phyloP scores from a whole-genome alignment of 352 stramenopile species.

The Globisporangium cystogenes region DNA sequence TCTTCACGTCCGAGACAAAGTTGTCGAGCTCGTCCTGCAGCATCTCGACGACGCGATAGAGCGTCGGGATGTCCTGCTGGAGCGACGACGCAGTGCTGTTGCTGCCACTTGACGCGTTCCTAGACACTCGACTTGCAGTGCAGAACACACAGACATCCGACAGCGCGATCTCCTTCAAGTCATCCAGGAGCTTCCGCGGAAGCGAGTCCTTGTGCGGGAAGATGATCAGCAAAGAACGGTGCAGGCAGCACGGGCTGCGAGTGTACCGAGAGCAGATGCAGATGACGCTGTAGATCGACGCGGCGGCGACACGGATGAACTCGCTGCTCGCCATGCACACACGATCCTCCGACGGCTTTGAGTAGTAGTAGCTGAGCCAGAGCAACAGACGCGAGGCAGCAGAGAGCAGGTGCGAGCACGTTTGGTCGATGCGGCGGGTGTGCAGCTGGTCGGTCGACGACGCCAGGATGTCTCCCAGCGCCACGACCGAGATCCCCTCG shows the following conservation, averaged over 20 bases:
- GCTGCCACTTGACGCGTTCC: neutral
- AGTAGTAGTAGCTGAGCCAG: conserved; percentile 67
- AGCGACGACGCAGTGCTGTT: conserved; percentile 25
- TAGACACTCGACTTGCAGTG: conserved; percentile 1
- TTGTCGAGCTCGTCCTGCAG: conserved; percentile 43
- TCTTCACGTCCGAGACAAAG: conserved; percentile 64
- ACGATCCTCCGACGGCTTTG: conserved; percentile 30
- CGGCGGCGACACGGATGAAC: conserved; percentile 56
- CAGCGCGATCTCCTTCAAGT: conserved; percentile 45
- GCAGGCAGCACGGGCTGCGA: conserved; percentile 64
- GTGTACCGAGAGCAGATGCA: conserved; percentile 59
- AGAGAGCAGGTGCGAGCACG: conserved; percentile 51
- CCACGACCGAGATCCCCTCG: conserved; percentile 43
- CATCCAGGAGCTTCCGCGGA: conserved; percentile 41
- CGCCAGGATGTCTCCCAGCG: conserved; percentile 48
- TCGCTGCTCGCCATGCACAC: conserved; percentile 28
- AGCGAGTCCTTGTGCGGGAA: conserved; percentile 68
- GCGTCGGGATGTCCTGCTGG: conserved; percentile 52
- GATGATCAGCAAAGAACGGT: conserved; percentile 50
- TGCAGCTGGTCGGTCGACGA: conserved; percentile 43
- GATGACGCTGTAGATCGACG: conserved; percentile 72
- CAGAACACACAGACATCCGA: conserved; percentile 56
- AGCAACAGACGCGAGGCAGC: conserved; percentile 43
- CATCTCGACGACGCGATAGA: conserved; percentile 56
- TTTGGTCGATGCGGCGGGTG: conserved; percentile 60